These are phyloP conservation scores for Vitis rupestris DNA, from an alignment of 164 flowering plant genomes.

Conservation along the genomic window DNA sequence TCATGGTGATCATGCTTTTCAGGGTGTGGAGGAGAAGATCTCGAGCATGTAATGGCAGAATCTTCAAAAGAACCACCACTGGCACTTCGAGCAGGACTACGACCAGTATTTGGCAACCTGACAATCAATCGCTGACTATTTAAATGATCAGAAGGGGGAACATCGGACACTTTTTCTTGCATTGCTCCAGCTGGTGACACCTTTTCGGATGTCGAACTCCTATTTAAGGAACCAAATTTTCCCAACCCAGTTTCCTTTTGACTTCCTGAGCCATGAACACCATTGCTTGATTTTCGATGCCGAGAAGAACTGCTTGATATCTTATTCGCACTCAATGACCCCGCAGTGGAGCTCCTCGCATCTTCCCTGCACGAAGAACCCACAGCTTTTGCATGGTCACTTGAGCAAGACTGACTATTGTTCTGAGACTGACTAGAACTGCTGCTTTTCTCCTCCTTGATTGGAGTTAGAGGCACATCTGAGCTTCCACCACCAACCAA, in stretches of 20 bases:
- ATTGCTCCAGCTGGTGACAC: constrained; percentile 39
- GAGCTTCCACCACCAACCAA: constrained; percentile 14
- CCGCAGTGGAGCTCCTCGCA: constrained; percentile 67
- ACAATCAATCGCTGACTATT: constrained; percentile 72
- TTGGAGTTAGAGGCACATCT: constrained; percentile 29
- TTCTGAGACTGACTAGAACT: constrained; percentile 89
- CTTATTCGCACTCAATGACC: constrained; percentile 45
- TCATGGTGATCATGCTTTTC: constrained; percentile 65
- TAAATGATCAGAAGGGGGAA: constrained; percentile 39
- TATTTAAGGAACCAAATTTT: constrained; percentile 37
- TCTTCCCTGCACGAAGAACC: constrained; percentile 65
- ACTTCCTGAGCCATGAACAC: constrained; percentile 45
- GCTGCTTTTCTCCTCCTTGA: constrained; percentile 42
- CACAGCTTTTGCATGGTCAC: constrained; percentile 60
- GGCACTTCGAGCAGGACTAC: constrained; percentile 41
- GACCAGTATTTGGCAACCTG: constrained; percentile 60
- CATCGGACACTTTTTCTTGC: constrained; percentile 47
- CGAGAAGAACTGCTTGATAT: constrained; percentile 47
- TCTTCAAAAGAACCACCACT: constrained; percentile 36
- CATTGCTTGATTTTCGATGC: constrained; percentile 60
- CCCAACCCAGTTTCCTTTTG: constrained; percentile 52
- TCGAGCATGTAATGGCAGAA: constrained; percentile 23
- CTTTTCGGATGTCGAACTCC: constrained; percentile 46
- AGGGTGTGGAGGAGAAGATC: constrained; percentile 48
- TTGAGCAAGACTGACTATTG: constrained; percentile 73